phyloP scores from a whole-genome alignment of 352 stramenopile genomes.

The Phytophthora niederhauseri region DNA sequence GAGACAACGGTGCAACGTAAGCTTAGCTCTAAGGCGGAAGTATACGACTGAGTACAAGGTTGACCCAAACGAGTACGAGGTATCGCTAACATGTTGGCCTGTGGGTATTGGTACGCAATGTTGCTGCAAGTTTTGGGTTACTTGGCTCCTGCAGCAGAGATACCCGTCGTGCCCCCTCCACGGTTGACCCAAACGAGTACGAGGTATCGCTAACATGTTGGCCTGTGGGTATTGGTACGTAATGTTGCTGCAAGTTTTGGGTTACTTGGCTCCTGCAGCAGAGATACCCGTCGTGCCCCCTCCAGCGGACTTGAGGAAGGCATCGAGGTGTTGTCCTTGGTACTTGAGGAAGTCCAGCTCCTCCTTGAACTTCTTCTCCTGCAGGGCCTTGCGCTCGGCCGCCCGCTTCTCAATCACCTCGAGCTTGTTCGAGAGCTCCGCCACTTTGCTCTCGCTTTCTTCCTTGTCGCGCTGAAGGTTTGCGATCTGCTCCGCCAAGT shows the following conservation, averaged over 20 bases:
- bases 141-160: conserved; percentile 9
- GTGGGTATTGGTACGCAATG: neutral
- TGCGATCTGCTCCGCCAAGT: conserved; percentile 74
- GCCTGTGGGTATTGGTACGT: neutral
- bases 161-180: conserved; percentile 49
- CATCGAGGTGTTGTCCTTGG: conserved; percentile 95
- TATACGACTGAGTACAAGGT: neutral
- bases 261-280: neutral
- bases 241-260: neutral
- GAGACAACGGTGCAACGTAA: conserved; percentile 8
- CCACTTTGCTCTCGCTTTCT: conserved; percentile 81
- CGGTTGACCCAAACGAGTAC: too few species aligned
- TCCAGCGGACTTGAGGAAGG: conserved; percentile 92
- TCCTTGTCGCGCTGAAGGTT: conserved; percentile 63
- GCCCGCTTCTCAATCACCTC: conserved; percentile 94
- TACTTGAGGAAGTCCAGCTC: conserved; percentile 96
- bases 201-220: neutral
- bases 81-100: neutral
- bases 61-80: neutral
- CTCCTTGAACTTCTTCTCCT: conserved; percentile 95
- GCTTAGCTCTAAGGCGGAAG: neutral
- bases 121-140: conserved; percentile 2
- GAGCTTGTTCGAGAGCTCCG: conserved; percentile 91
- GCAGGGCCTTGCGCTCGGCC: conserved; percentile 84
- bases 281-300: conserved; percentile 43